phyloP scores from a whole-genome alignment of 495 filamentous ascomycete genomes.

The Neurospora sublineolata region DNA sequence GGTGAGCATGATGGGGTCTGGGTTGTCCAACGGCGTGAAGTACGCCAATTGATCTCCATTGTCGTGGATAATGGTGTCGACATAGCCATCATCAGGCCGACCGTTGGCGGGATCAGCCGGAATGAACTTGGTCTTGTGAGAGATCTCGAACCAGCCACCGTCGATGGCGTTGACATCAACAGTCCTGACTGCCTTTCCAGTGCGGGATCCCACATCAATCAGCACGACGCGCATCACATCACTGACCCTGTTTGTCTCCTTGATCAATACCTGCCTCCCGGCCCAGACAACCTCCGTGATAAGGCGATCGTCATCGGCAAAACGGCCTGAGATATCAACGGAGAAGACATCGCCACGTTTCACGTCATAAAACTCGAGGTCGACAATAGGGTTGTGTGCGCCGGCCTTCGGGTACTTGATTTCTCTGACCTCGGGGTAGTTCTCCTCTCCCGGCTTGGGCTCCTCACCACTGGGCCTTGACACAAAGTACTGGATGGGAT shows the following conservation, averaged over 20 bases:
- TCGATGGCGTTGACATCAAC: slow-evolving; percentile 71
- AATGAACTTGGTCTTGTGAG: slow-evolving; percentile 74
- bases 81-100: slow-evolving; percentile 73
- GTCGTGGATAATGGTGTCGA: slow-evolving; percentile 81
- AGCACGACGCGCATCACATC: slow-evolving; percentile 78
- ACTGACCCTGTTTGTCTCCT: slow-evolving; percentile 89
- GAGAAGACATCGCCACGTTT: slow-evolving; percentile 67
- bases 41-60: slow-evolving; percentile 88
- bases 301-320: slow-evolving; percentile 67
- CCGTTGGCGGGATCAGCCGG: slow-evolving; percentile 72
- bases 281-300: slow-evolving; percentile 95
- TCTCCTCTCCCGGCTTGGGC: slow-evolving; percentile 64
- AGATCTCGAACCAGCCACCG: slow-evolving; percentile 95
- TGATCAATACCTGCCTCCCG: slow-evolving; percentile 67
- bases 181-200: slow-evolving; percentile 68
- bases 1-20: slow-evolving; percentile 72
- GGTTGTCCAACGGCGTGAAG: slow-evolving; percentile 81
- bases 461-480: slow-evolving; percentile 70
- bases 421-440: slow-evolving; percentile 77
- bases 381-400: slow-evolving; percentile 81
- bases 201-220: slow-evolving; percentile 63
- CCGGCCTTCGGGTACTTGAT: slow-evolving; percentile 98
- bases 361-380: slow-evolving; percentile 81
- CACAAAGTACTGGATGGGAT: slow-evolving; percentile 87
- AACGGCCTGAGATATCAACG: slow-evolving; percentile 66